Conservation (phyloP, 2,329 filamentous ascomycete species). For the Byssothecium circinans region DNA sequence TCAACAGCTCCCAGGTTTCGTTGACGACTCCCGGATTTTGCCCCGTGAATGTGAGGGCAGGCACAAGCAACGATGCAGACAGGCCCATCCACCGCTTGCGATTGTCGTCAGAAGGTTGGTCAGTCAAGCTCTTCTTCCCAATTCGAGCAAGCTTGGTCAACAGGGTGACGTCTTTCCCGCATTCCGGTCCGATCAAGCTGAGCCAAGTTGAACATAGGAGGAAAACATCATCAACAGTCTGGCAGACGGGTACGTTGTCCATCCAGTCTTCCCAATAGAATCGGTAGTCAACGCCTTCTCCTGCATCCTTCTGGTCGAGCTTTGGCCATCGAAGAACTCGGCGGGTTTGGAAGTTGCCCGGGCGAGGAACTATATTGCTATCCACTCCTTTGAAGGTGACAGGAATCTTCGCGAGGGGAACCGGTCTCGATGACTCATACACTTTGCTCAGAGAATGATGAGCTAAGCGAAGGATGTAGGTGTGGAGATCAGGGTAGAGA, state of each 20-base stretch:
- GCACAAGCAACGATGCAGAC: constrained; percentile 80
- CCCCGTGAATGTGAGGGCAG: constrained; percentile 82
- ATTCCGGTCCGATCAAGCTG: constrained; percentile 83
- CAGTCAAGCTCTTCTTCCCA: constrained; percentile 71
- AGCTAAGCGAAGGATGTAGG: constrained; percentile 81
- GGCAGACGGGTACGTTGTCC: constrained; percentile 89
- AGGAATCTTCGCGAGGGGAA: constrained; percentile 47
- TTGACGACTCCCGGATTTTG: constrained; percentile 82
- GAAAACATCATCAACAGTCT: constrained; percentile 87
- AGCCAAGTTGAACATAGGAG: constrained; percentile 80
- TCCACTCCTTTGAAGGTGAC: constrained; percentile 45
- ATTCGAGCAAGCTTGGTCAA: constrained; percentile 84
- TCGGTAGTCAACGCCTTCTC: constrained; percentile 74
- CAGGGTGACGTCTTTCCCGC: constrained; percentile 79
- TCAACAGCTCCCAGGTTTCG: constrained; percentile 82
- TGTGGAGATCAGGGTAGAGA: constrained; percentile 76
- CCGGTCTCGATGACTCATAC: constrained; percentile 56
- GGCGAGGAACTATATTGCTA: constrained; percentile 63
- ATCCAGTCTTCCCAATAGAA: constrained; percentile 99
- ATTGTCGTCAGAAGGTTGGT: constrained; percentile 72
- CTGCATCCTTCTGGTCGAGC: constrained; percentile 74
- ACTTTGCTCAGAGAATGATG: constrained; percentile 81
- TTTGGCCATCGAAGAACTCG: constrained; percentile 81
- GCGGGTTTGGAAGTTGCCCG: constrained; percentile 59
- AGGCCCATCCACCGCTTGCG: constrained; percentile 80